These are phyloP conservation scores for Acer saccharum DNA, from an alignment of 345 rosid genomes.

Conservation along the genomic window DNA sequence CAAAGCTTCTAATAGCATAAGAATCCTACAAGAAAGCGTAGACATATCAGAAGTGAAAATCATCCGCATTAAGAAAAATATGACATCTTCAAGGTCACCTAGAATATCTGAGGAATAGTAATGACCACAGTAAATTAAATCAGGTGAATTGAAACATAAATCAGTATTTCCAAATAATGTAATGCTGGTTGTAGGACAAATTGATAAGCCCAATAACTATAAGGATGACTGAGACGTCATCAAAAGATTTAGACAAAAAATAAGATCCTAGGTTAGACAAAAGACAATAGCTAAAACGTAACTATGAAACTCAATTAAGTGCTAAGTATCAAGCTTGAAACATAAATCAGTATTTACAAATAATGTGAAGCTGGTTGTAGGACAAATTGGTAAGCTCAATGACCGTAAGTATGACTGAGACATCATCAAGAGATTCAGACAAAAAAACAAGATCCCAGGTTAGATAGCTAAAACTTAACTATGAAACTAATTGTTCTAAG, in stretches of 20 bases:
- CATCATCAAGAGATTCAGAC: neutral
- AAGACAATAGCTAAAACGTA: neutral
- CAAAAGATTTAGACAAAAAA: neutral
- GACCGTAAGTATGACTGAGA: neutral
- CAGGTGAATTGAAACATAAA: constrained; percentile 4
- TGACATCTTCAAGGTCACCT: neutral
- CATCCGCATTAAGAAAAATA: neutral
- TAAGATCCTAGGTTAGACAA: neutral
- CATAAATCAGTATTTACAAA: constrained; percentile 6
- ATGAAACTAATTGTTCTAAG: neutral
- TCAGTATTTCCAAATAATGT: neutral
- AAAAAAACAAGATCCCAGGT: neutral
- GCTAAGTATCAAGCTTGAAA: neutral
- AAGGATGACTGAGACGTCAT: neutral
- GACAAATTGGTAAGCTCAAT: neutral
- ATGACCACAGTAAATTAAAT: neutral
- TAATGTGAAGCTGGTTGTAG: neutral
- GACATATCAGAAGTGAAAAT: neutral
- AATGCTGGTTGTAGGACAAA: constrained; percentile 3
- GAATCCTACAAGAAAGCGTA: constrained; percentile 56
- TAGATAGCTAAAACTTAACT: neutral
- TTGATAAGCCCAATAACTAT: neutral
- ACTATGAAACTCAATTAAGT: neutral
- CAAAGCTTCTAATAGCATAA: constrained; percentile 81
- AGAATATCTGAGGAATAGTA: neutral